A percentile compares a stretch with the other conserved stretches of the same genome.
These are phyloP conservation scores for Verbascum thapsus DNA, from an alignment of 257 asterid genomes.

Conservation along the genomic window DNA sequence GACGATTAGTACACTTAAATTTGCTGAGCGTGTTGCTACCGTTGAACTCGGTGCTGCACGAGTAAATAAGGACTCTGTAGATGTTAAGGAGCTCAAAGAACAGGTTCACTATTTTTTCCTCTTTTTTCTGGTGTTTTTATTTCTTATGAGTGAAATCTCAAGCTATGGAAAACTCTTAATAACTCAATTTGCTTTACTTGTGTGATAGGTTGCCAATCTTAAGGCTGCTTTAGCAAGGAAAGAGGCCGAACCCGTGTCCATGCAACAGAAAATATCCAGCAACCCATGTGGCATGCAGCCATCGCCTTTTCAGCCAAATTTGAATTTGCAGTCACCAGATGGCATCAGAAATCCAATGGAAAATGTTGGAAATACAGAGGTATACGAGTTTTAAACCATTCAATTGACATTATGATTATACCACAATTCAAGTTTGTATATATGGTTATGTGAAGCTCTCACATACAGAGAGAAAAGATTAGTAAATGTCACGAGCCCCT, in stretches of 20 bases:
- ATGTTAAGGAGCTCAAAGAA: constrained; percentile 91
- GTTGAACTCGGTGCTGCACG: constrained; percentile 98
- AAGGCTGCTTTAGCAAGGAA: constrained; percentile 75
- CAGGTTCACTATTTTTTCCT: constrained; percentile 49
- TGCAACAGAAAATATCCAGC: constrained; percentile 41
- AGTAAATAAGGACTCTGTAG: constrained; percentile 77
- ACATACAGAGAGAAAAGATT: no score
- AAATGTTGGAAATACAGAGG: constrained; percentile 70
- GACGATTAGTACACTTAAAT: constrained; percentile 91
- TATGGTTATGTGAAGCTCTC: neutral
- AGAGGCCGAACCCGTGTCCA: constrained; percentile 50
- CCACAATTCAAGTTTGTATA: neutral
- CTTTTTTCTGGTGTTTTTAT: neutral
- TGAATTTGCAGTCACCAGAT: constrained; percentile 48
- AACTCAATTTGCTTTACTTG: constrained; percentile 10
- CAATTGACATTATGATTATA: neutral
- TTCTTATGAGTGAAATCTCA: neutral
- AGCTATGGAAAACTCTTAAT: constrained; percentile 20
- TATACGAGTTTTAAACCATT: constrained; percentile 28
- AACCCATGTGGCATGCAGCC: constrained; percentile 40
- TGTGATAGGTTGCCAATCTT: constrained; percentile 53
- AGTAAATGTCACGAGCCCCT: neutral
- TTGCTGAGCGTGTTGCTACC: constrained; percentile 95
- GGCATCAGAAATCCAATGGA: constrained; percentile 69
- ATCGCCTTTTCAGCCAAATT: constrained; percentile 41